These are phyloP conservation scores for Stagonosporopsis vannaccii DNA, from an alignment of 2,329 filamentous ascomycete species.

Conservation along the genomic window DNA sequence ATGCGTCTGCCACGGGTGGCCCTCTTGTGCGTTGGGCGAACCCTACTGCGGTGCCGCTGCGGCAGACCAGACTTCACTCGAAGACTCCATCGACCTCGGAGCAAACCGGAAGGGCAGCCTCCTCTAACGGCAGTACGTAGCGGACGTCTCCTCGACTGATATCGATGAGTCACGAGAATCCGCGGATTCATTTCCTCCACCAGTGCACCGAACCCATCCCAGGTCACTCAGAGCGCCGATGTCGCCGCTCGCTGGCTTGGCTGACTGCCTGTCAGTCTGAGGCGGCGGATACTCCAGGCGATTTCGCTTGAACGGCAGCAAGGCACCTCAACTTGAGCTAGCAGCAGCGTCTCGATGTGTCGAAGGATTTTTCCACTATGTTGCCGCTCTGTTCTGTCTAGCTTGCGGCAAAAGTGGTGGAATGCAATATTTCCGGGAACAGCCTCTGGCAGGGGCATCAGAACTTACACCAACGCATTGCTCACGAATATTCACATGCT, in stretches of 20 bases:
- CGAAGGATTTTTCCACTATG: slow-evolving; percentile 17
- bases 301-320: slow-evolving; percentile 13
- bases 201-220: slow-evolving; percentile 23
- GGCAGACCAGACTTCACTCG: slow-evolving; percentile 16
- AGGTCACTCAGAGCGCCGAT: slow-evolving; percentile 38
- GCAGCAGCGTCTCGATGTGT: slow-evolving; percentile 20
- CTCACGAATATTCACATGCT: slow-evolving; percentile 19
- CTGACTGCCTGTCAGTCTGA: slow-evolving; percentile 17
- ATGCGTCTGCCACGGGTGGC: slow-evolving; percentile 14
- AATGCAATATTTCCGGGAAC: slow-evolving; percentile 18
- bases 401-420: slow-evolving; percentile 23
- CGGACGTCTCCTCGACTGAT: slow-evolving; percentile 28
- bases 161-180: slow-evolving; percentile 49
- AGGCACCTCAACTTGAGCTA: slow-evolving; percentile 12
- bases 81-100: slow-evolving; percentile 32
- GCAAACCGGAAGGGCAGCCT: slow-evolving; percentile 33
- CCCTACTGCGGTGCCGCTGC: slow-evolving; percentile 23
- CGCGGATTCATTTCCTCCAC: slow-evolving; percentile 30
- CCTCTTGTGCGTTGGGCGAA: slow-evolving; percentile 9
- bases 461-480: slow-evolving; percentile 29
- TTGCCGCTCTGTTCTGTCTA: slow-evolving; percentile 23
- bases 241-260: slow-evolving; percentile 36
- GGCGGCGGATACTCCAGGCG: slow-evolving; percentile 41
- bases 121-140: slow-evolving; percentile 21
- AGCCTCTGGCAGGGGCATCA: neutral